Conservation (phyloP, 2,329 filamentous ascomycete species). For the Venturia asperata region DNA sequence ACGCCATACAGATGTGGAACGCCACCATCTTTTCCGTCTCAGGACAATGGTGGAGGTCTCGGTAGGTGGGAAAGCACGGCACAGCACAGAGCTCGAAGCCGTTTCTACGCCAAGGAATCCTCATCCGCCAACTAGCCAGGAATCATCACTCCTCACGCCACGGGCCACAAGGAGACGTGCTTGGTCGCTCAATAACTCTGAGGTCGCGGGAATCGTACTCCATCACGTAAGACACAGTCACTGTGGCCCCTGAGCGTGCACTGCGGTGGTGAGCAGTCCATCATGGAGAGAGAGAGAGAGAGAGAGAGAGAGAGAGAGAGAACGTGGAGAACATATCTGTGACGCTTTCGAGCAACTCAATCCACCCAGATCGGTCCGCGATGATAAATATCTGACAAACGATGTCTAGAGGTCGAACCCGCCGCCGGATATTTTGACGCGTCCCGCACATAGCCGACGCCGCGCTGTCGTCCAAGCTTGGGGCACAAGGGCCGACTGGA, state of each 20-base stretch:
- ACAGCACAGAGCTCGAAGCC: conserved; percentile 1
- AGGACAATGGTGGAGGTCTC: no score
- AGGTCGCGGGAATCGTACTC: neutral
- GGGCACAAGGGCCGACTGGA: neutral
- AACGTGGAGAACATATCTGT: neutral
- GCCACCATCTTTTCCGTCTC: neutral
- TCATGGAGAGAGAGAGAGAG: no score
- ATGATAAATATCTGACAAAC: neutral
- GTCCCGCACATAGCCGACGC: neutral
- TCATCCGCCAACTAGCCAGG: neutral
- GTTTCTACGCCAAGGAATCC: neutral
- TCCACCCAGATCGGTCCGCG: neutral
- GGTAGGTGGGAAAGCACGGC: no score
- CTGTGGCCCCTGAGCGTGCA: neutral
- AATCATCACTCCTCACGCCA: neutral
- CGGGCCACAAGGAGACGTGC: neutral
- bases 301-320: no score
- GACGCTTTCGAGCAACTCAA: neutral
- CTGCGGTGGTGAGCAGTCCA: neutral
- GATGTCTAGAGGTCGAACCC: neutral
- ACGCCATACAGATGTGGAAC: neutral
- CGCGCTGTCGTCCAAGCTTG: neutral
- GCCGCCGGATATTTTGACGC: neutral
- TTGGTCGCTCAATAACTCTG: neutral
- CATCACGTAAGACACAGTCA: neutral